phyloP scores from a whole-genome alignment of 805 yeast genomes.

The Kodamaea laetipori region DNA sequence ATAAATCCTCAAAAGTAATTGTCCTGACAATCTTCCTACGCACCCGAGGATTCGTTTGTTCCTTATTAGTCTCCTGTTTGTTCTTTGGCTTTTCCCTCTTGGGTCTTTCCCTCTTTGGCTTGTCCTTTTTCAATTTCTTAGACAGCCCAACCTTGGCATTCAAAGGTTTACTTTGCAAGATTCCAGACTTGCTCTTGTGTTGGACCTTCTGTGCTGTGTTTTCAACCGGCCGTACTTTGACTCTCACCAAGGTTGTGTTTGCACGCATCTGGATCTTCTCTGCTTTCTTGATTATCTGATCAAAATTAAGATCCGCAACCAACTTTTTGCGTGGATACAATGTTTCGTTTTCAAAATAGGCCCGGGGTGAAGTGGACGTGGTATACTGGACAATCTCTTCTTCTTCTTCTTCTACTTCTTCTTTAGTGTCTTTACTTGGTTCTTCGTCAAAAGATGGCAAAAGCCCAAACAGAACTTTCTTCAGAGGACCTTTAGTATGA shows the following conservation, averaged over 20 bases:
- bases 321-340: constrained; percentile 28
- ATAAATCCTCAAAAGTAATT: constrained; percentile 22
- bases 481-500: not conserved
- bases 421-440: constrained; percentile 9
- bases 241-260: not conserved
- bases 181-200: too few relatives aligned
- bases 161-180: too few relatives aligned
- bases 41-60: not conserved
- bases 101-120: not conserved
- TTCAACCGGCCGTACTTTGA: not conserved
- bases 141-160: too few relatives aligned
- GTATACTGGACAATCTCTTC: constrained; percentile 22
- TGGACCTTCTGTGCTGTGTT: too few relatives aligned
- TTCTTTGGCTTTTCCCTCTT: not conserved
- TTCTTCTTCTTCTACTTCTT: constrained; percentile 2
- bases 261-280: constrained; percentile 11
- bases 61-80: not conserved
- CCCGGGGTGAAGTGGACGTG: constrained; percentile 29
- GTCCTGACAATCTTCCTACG: constrained; percentile 21
- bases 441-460: constrained; percentile 22
- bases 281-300: constrained; percentile 29
- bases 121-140: not conserved
- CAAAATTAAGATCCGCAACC: constrained; percentile 32
- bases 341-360: constrained; percentile 26
- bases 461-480: constrained; percentile 17